Evolutionary conservation across 23 red algal genomes (phyloP).

Genomic region (Gracilaria vermiculophylla): DNA sequence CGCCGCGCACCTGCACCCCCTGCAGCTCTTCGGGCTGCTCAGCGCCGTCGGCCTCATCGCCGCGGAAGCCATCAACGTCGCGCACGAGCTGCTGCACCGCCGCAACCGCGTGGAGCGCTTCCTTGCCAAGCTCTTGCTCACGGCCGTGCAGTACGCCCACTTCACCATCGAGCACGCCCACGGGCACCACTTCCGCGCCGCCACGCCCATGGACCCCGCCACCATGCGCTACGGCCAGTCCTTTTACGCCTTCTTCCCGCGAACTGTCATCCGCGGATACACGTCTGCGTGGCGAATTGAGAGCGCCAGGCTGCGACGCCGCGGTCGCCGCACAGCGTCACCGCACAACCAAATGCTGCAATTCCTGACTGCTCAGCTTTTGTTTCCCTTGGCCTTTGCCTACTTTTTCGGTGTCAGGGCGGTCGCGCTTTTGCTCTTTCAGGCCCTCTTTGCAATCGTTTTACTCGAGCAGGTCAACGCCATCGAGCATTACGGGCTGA

Average conservation of each 20-base stretch:
- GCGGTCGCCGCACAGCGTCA: not conserved
- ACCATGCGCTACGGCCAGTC: slow-evolving; percentile 70
- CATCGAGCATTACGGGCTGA: slow-evolving; percentile 93
- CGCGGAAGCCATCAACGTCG: slow-evolving; percentile 74
- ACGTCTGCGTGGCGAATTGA: slow-evolving; percentile 81
- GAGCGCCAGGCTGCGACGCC: slow-evolving; percentile 11
- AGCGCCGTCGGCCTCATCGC: slow-evolving; percentile 67
- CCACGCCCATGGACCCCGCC: slow-evolving; percentile 80
- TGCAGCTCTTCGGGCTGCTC: slow-evolving; percentile 47
- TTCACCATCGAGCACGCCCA: slow-evolving; percentile 86
- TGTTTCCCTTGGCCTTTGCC: slow-evolving; percentile 20
- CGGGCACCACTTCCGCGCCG: slow-evolving; percentile 87
- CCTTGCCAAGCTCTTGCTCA: slow-evolving; percentile 45
- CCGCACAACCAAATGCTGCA: slow-evolving; percentile 39
- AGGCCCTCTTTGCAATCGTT: slow-evolving; percentile 60
- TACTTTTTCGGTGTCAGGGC: slow-evolving; percentile 34
- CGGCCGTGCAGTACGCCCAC: slow-evolving; percentile 67
- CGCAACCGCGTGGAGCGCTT: slow-evolving; percentile 7
- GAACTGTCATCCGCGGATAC: slow-evolving; percentile 58
- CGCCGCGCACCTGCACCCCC: not conserved
- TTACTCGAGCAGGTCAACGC: slow-evolving; percentile 89
- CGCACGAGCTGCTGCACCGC: slow-evolving; percentile 88
- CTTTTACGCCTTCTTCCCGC: slow-evolving; percentile 82
- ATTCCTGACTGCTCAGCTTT: not conserved
- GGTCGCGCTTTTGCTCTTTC: slow-evolving; percentile 51